Percentiles rank a stretch among this genome's conserved stretches.
phyloP scores from a whole-genome alignment of 345 rosid species.

The Populus nigra region DNA sequence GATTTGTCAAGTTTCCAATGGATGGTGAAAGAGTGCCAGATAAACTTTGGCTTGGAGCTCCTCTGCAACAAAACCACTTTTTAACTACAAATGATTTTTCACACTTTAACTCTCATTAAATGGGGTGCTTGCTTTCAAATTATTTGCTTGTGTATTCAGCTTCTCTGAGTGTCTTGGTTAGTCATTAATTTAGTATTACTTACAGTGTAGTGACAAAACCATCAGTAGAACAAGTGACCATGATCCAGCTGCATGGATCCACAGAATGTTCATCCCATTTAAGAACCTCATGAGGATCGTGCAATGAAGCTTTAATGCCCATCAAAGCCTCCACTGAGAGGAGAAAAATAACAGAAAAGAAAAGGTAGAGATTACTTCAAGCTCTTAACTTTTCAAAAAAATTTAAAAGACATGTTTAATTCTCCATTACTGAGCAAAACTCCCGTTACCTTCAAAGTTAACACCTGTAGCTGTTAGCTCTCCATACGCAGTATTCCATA shows the following conservation, averaged over 20 bases:
- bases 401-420: background rate
- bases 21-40: slow-evolving; percentile 70
- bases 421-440: background rate
- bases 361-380: background rate
- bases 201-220: slow-evolving; percentile 65
- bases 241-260: slow-evolving; percentile 88
- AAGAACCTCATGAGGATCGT: slow-evolving; percentile 68
- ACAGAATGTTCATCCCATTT: slow-evolving; percentile 73
- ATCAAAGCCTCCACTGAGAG: slow-evolving; percentile 72
- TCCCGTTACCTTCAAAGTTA: slow-evolving; percentile 73
- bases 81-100: background rate
- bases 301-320: slow-evolving; percentile 43
- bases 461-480: slow-evolving; percentile 76
- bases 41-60: slow-evolving; percentile 76
- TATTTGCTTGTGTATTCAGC: background rate
- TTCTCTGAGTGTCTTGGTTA: background rate
- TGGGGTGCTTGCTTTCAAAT: background rate
- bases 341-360: background rate
- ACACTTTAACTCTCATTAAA: background rate
- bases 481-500: slow-evolving; percentile 47
- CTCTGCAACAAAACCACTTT: slow-evolving; percentile 44
- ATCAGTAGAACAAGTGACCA: slow-evolving; percentile 69
- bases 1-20: slow-evolving; percentile 75
- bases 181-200: slow-evolving; percentile 27
- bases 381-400: background rate